A percentile compares a stretch with the other conserved stretches of the same genome.
Conservation (phyloP, 345 rosid species). For the Eucalyptus pauciflora region DNA sequence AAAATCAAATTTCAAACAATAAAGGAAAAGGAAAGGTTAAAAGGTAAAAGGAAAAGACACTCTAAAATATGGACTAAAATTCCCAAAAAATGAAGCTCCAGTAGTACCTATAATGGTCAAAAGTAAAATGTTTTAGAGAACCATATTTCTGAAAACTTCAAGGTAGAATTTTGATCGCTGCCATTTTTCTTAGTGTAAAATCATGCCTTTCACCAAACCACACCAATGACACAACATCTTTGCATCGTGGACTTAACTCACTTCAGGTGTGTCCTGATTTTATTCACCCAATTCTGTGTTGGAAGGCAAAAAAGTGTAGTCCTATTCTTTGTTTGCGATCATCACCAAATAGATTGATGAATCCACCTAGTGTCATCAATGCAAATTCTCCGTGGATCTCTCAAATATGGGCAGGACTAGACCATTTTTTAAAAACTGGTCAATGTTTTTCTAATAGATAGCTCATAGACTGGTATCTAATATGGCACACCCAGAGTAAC, state of each 20-base stretch:
- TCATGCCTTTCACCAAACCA: not conserved
- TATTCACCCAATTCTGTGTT: not conserved
- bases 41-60: not conserved
- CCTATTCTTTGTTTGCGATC: not conserved
- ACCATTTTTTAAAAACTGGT: not conserved
- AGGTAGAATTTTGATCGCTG: not conserved
- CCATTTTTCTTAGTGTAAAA: not conserved
- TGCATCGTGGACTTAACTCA: not conserved
- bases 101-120: not conserved
- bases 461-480: not conserved
- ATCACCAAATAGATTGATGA: not conserved
- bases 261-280: not conserved
- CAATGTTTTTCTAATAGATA: not conserved
- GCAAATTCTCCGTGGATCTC: not conserved
- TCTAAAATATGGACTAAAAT: not conserved
- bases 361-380: not conserved
- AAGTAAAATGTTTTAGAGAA: not conserved
- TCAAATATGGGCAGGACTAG: not conserved
- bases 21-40: not conserved
- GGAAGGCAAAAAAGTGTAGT: not conserved
- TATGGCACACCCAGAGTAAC: not conserved
- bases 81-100: not conserved
- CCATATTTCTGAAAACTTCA: not conserved
- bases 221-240: not conserved
- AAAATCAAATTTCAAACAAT: not conserved